Percentiles rank a stretch among this genome's conserved stretches.
phyloP scores from a whole-genome alignment of 495 filamentous ascomycete genomes.

The Podospora sp. region DNA sequence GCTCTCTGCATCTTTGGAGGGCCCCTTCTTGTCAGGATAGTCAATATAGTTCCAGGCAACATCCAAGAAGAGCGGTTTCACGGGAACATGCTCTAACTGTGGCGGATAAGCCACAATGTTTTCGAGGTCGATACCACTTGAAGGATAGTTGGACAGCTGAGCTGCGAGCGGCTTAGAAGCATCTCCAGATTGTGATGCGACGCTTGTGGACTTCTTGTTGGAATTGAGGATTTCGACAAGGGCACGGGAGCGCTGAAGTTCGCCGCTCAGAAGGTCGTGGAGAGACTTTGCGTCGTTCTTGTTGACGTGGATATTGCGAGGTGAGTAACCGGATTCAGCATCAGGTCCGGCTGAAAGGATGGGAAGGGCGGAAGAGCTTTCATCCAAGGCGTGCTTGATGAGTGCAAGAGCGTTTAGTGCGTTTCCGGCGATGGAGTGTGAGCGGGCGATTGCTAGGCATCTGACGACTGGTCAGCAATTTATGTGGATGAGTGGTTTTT shows the following conservation, averaged over 20 bases:
- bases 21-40: slow-evolving; percentile 67
- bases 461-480: slow-evolving; percentile 46
- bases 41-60: slow-evolving; percentile 98
- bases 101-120: slow-evolving; percentile 89
- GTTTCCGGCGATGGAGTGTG: slow-evolving; percentile 73
- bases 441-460: slow-evolving; percentile 82
- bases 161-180: slow-evolving; percentile 61
- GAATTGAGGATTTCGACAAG: slow-evolving; percentile 77
- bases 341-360: slow-evolving; percentile 41
- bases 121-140: slow-evolving; percentile 65
- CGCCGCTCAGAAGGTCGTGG: slow-evolving; percentile 59
- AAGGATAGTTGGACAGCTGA: slow-evolving; percentile 72
- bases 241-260: slow-evolving; percentile 77
- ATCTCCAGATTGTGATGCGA: slow-evolving; percentile 25
- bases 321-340: slow-evolving; percentile 37
- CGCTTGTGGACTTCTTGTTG: slow-evolving; percentile 29
- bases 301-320: slow-evolving; percentile 61
- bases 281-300: slow-evolving; percentile 58
- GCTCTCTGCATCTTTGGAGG: slow-evolving; percentile 4
- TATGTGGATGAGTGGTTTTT: background rate
- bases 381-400: slow-evolving; percentile 66
- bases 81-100: slow-evolving; percentile 76
- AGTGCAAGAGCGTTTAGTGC: slow-evolving; percentile 85
- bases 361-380: slow-evolving; percentile 46
- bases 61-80: slow-evolving; percentile 95